Evolutionary conservation across 1,139 yeast species (phyloP), one percentile per base, ranked within the genome.

Genomic region (Pneumocystis sp.): DNA sequence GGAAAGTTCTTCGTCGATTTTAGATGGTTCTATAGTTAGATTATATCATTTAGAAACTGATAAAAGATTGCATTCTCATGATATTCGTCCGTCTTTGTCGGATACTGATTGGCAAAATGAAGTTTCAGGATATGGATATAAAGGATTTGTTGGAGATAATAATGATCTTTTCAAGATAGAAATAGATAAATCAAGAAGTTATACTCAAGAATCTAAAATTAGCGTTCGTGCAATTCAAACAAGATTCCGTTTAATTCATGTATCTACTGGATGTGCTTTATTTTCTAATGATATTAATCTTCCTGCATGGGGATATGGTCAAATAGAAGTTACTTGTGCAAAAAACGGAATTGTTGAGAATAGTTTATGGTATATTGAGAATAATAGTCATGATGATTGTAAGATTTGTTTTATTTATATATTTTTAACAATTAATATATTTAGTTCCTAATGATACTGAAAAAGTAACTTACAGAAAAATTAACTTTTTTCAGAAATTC

Each of bases 81-180:
- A 93, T 75, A 88, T 89, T 74, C 86, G 95, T 74, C 91, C 97
- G 35, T 96, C 97, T 25, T 96, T 91, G 37, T 81, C 91, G 68
- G 91, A 86, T 74, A 85, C 86, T 71, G 98, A 93, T 73, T 95
- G 97, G 95, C 96, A 90, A 78, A 89, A 89, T 76, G 99, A 95
- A 78, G 96, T 84, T 37, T 84, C 96, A 21, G 85, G 89, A 75
- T 95, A 95, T 74, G 99, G 99, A 25, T 88, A 77, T 73, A 89
- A 86, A 63, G 97, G 95, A 5, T 95, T 93, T 72, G 84, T 75
- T 29, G 98, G 98, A 73, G 98, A 95, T 78, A 89, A 91, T 69
- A 95, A 95, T 76, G 99, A 95, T 78, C 95, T 90, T 76, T 95
- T 91, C 79, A 79, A 89, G 67, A 88, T 95, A 66, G 97, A 93